Evolutionary conservation across 2,329 filamentous ascomycete species (phyloP).

Genomic region (Venturiaceae sp.): DNA sequence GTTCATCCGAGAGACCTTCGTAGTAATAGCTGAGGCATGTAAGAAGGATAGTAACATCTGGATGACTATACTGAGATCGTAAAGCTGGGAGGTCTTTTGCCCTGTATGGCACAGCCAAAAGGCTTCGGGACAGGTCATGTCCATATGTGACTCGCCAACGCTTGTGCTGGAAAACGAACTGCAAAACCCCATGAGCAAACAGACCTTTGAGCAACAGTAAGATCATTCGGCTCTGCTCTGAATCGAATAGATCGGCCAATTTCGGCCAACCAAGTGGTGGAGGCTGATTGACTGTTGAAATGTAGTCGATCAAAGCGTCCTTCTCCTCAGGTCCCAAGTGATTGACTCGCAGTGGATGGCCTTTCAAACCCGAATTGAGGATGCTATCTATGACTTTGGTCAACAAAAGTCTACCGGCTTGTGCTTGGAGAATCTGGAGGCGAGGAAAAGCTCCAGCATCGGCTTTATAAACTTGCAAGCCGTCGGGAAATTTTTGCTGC

Average conservation of each 20-base stretch:
- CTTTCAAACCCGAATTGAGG: constrained; percentile 10
- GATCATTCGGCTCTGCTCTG: constrained; percentile 14
- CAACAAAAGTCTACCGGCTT: constrained; percentile 13
- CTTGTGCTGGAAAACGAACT: constrained; percentile 47
- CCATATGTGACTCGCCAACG: constrained; percentile 57
- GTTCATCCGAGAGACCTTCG: constrained; percentile 39
- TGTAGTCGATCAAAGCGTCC: constrained; percentile 3
- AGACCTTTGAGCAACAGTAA: constrained; percentile 54
- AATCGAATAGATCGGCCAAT: background rate
- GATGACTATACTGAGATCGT: constrained; percentile 59
- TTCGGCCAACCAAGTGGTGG: background rate
- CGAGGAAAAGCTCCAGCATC: constrained; percentile 36
- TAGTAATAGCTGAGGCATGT: constrained; percentile 63
- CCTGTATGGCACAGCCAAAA: constrained; percentile 46
- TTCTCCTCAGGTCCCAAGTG: background rate
- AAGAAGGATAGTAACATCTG: constrained; percentile 54
- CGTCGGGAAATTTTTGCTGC: constrained; percentile 24
- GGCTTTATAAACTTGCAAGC: constrained; percentile 35
- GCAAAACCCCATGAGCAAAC: constrained; percentile 48
- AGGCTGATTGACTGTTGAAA: constrained; percentile 6
- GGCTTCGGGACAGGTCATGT: constrained; percentile 28
- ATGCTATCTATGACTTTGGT: constrained; percentile 14
- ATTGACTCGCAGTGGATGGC: constrained; percentile 9
- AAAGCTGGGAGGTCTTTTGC: constrained; percentile 56
- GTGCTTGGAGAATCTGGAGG: constrained; percentile 38